Base-by-base conservation (phyloP, 192 early-diverging fungal genomes). In the Mortierella claussenii region DNA sequence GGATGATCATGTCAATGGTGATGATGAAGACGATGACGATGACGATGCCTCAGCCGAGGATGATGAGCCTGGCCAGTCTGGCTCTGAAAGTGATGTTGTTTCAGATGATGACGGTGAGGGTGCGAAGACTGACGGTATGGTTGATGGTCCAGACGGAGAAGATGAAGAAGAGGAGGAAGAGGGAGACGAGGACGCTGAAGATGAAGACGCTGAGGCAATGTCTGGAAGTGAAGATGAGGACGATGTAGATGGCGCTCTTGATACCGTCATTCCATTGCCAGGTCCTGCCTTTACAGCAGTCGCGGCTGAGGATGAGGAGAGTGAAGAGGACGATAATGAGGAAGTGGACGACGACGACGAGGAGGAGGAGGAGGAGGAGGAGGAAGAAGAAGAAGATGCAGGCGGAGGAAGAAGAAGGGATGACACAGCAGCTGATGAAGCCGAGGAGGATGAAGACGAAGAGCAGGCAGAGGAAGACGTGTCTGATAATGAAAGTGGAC, bases 11-110 rank as follows among this genome's bases (percentile, higher is more conserved):
- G 65, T 23, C 15, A 40, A 60, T 33, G 43, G 27, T 1, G 43
- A 56, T 17, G 59, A 49, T 21, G 50, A 53, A 15, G 28, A 54
- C 8, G 45, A 36, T 9, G 63, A 42, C 2, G 63, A 30, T 7
- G 50, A 32, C 2, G 42, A 54, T n/a, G 40, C 23, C 40, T 49
- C 47, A 46, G 45, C n/a, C n/a, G 56, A 59, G 24, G 53, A 26
- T 13, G 33, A 55, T 23, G 50, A 69, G 2, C 55, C 48, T 12
- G 48, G 59, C 36, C n/a, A n/a, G n/a, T n/a, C n/a, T n/a, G n/a
- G n/a, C n/a, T n/a, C n/a, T n/a, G 65, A 68, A 33, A 55, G 28
- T 30, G 64, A 40, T 1, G 64, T 18, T 9, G 51, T 23, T 17
- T 37, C 23, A 12, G 42, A 32, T 44, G 52, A 54, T 18, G 42